Base-by-base conservation (phyloP, 331 rosid genomes). In the Rosa hybrid region DNA sequence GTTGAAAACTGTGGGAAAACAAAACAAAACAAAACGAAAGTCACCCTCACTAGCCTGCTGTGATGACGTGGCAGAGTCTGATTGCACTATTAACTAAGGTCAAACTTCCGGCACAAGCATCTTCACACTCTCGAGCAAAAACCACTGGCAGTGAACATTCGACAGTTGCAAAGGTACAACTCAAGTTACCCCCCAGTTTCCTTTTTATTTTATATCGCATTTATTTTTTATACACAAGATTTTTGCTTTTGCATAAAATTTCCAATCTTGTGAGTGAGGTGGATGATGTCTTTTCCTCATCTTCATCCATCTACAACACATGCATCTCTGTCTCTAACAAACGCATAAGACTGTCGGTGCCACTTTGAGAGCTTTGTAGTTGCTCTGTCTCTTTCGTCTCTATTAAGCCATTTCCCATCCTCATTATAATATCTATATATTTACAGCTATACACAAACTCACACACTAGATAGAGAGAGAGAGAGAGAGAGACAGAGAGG, bases 371-470 rank as follows among this genome's bases (percentile, higher is more conserved):
- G 70, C 81, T 75, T 77, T 51, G 72, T 81, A 25, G 86, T 82
- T 84, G 67, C 81, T 62, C 72, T 73, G 90, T 88, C 94, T 25
- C 90, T 92, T 90, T 90, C 91, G 80, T 83, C 83, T 27, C 42
- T 64, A 39, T 38, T 6, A 86, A 81, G 83, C 81, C 84, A 73
- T 83, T 79, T 21, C 17, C 21, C 2, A 34, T 4, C 39, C 5
- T 81, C 75, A 80, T 67, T 76, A 6, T 41, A 20, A 9, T 70
- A 64, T 76, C 54, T 79, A 76, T 81, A 73, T 16, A 75, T 78
- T 80, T 80, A 80, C 93, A 90, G 90, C 90, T 86, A 88, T 74
- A 64, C 65, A 79, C 67, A 81, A 77, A 74, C 39, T 50, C 42
- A 50, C 45, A 79, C 77, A 54, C 86, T 74, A 72, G 50, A 41